Conservation (phyloP, 2,329 filamentous ascomycete species). For the Stagonosporopsis cucurbitacearum region DNA sequence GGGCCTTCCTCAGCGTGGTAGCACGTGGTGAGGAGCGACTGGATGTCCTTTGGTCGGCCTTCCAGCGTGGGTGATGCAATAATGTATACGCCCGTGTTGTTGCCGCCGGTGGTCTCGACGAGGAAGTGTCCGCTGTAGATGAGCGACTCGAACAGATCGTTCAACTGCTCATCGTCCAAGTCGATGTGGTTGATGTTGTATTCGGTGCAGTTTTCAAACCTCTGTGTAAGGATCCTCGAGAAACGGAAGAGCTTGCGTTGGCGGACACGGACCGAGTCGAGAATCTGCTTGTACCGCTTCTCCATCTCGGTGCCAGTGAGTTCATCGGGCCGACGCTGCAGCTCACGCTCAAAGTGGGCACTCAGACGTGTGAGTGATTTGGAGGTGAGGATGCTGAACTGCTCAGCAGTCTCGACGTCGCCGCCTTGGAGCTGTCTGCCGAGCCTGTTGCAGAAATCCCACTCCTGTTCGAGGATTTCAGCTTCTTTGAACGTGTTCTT, state of each 20-base stretch:
- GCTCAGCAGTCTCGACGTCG: constrained; percentile 95
- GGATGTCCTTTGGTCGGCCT: constrained; percentile 79
- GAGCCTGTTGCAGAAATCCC: constrained; percentile 95
- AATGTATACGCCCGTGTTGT: constrained; percentile 75
- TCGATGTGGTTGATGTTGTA: constrained; percentile 83
- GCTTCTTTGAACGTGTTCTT: constrained; percentile 99
- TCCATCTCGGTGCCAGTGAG: constrained; percentile 83
- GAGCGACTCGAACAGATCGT: constrained; percentile 80
- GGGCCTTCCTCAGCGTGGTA: constrained; percentile 71
- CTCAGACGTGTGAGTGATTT: constrained; percentile 90
- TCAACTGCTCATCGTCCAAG: constrained; percentile 70
- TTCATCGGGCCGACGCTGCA: constrained; percentile 84
- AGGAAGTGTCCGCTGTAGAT: constrained; percentile 86
- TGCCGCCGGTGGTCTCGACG: constrained; percentile 73
- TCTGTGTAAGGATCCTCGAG: constrained; percentile 84
- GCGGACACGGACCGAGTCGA: constrained; percentile 94
- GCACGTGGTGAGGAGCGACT: constrained; percentile 81
- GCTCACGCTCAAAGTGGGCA: constrained; percentile 88
- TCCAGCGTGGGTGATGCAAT: constrained; percentile 83
- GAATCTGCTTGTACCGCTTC: constrained; percentile 92
- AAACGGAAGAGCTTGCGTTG: constrained; percentile 97
- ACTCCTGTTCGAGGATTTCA: constrained; percentile 95
- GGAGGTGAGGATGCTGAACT: constrained; percentile 91
- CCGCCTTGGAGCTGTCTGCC: constrained; percentile 90
- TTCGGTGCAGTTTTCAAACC: constrained; percentile 96